Evolutionary conservation across 2,329 filamentous ascomycete genomes (phyloP).

Genomic region (Orbilia oligospora): DNA sequence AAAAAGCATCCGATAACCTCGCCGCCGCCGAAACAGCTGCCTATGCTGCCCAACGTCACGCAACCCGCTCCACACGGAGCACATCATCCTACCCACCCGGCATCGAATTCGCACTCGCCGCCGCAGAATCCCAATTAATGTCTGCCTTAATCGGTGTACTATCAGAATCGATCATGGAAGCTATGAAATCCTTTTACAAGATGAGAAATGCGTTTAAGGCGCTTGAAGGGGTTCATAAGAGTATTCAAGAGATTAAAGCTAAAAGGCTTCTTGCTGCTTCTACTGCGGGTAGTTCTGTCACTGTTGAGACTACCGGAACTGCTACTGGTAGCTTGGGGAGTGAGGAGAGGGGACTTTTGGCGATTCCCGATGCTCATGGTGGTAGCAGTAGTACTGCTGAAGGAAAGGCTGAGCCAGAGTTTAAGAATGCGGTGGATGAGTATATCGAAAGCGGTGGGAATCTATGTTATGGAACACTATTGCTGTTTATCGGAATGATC

Average conservation of each 20-base stretch:
- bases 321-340: constrained; percentile 5
- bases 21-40: constrained; percentile 82
- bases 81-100: constrained; percentile 83
- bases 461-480: constrained; percentile 88
- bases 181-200: constrained; percentile 92
- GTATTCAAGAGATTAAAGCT: constrained; percentile 51
- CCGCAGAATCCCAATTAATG: constrained; percentile 80
- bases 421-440: constrained; percentile 73
- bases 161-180: constrained; percentile 93
- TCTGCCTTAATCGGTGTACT: constrained; percentile 80
- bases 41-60: constrained; percentile 81
- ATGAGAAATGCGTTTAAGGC: constrained; percentile 88
- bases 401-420: constrained; percentile 33
- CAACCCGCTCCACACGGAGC: constrained; percentile 76
- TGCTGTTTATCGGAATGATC: constrained; percentile 90
- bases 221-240: constrained; percentile 76
- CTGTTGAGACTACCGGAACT: background rate
- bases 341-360: constrained; percentile 62
- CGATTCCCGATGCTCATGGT: constrained; percentile 63
- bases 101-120: constrained; percentile 86
- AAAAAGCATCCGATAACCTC: constrained; percentile 77
- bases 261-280: constrained; percentile 24
- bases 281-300: background rate
- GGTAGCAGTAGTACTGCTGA: constrained; percentile 33
- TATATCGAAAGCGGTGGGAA: constrained; percentile 92